phyloP scores from a whole-genome alignment of 2,329 filamentous ascomycete species.

The Arthroderma sp. region DNA sequence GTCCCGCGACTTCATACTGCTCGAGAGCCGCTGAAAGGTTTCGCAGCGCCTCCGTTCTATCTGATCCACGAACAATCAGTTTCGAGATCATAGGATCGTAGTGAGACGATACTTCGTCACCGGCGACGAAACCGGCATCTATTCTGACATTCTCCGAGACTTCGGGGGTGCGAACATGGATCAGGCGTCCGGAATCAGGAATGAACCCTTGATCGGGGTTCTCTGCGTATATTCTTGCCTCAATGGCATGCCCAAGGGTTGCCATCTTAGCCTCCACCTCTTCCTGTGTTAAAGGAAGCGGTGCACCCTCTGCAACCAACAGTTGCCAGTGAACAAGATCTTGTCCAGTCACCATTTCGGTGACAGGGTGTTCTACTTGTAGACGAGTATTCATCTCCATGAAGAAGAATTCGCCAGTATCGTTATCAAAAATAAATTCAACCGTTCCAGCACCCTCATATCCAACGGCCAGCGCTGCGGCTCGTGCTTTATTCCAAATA shows the following conservation, averaged over 20 bases:
- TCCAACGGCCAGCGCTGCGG: constrained; percentile 49
- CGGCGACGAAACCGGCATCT: constrained; percentile 82
- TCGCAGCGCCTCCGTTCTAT: constrained; percentile 66
- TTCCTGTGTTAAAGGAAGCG: constrained; percentile 51
- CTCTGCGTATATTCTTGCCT: constrained; percentile 93
- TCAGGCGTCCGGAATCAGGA: constrained; percentile 77
- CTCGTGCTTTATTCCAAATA: constrained; percentile 51
- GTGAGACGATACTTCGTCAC: constrained; percentile 82
- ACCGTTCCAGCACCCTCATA: constrained; percentile 56
- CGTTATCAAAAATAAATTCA: constrained; percentile 58
- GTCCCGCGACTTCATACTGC: constrained; percentile 82
- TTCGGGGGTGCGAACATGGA: constrained; percentile 65
- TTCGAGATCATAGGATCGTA: constrained; percentile 99
- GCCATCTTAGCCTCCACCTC: constrained; percentile 58
- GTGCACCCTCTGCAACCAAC: constrained; percentile 61
- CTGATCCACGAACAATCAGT: constrained; percentile 74
- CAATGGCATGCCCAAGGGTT: constrained; percentile 71
- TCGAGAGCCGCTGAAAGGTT: constrained; percentile 70
- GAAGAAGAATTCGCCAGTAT: constrained; percentile 53
- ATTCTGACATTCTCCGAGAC: constrained; percentile 65
- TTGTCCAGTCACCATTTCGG: constrained; percentile 60
- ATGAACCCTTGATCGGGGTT: constrained; percentile 85
- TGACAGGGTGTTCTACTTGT: constrained; percentile 95
- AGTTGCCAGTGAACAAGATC: constrained; percentile 95
- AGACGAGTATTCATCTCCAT: constrained; percentile 70